These are phyloP conservation scores for Boletales sp. DNA, from an alignment of 768 basidiomycete species.

Conservation along the genomic window DNA sequence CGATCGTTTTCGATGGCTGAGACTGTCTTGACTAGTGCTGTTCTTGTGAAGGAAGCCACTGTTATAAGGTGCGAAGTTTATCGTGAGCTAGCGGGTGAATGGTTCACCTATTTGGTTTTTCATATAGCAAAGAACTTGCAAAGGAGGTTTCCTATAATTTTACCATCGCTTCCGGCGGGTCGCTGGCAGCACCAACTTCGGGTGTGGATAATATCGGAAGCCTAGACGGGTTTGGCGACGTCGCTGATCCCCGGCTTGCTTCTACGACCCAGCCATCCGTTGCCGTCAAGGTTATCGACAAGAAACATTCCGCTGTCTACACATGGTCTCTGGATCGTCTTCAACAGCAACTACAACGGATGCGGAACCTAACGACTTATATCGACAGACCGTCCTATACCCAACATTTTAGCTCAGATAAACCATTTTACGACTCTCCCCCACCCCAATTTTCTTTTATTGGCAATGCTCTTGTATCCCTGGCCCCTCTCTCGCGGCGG, in stretches of 20 bases:
- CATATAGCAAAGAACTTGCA: conserved; percentile 71
- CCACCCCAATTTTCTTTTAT: conserved; percentile 91
- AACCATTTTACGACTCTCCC: conserved; percentile 88
- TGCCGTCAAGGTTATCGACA: conserved; percentile 89
- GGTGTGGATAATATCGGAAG: conserved; percentile 84
- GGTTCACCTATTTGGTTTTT: conserved; percentile 7
- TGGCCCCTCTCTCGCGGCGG: conserved; percentile 75
- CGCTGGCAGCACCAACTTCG: conserved; percentile 74
- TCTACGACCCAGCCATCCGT: conserved; percentile 78
- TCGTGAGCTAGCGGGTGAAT: background rate
- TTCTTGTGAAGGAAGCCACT: conserved; percentile 91
- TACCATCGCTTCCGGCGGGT: conserved; percentile 79
- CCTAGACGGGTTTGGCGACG: conserved; percentile 89
- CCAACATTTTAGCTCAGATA: conserved; percentile 89
- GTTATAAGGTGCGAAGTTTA: conserved; percentile 65
- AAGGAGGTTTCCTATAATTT: conserved; percentile 93
- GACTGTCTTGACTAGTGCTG: conserved; percentile 76
- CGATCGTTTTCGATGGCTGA: conserved; percentile 93
- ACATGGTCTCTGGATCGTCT: conserved; percentile 89
- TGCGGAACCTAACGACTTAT: conserved; percentile 89
- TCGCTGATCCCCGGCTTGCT: conserved; percentile 76
- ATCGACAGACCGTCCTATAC: conserved; percentile 92
- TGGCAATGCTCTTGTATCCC: conserved; percentile 79
- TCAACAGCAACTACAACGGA: conserved; percentile 84
- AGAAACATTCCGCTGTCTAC: conserved; percentile 81